Percentiles rank a stretch among this genome's conserved stretches.
Conservation (phyloP, 1,284 basidiomycete genomes). For the Cystobasidium slooffiae region DNA sequence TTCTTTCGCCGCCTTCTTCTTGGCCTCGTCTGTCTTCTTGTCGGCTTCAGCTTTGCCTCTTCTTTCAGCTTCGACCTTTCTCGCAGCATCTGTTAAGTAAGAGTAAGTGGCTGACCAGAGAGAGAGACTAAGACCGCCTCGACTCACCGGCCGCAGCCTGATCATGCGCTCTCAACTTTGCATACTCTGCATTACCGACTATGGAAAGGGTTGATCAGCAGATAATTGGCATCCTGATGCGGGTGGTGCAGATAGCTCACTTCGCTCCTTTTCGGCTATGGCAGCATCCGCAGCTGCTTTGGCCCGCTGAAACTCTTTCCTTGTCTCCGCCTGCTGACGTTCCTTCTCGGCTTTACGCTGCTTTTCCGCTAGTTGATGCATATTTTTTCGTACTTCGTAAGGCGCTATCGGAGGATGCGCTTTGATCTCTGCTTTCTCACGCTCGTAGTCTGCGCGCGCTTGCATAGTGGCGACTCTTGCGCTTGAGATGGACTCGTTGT, state of each 20-base stretch:
- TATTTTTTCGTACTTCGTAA: conserved; percentile 5
- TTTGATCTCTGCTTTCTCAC: conserved; percentile 15
- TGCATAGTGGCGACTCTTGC: background rate
- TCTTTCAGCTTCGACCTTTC: background rate
- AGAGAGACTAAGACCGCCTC: too few species aligned
- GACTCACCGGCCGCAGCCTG: background rate
- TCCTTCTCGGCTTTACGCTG: background rate
- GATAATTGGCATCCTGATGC: too few species aligned
- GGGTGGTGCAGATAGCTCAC: background rate
- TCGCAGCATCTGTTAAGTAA: background rate
- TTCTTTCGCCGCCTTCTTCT: conserved; percentile 1
- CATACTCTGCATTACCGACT: conserved; percentile 11
- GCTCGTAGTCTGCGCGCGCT: background rate
- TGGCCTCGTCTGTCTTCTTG: conserved; percentile 12
- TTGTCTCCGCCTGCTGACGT: conserved; percentile 1
- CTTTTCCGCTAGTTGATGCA: background rate
- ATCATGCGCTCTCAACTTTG: background rate
- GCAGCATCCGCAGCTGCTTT: conserved; percentile 23
- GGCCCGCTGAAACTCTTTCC: background rate
- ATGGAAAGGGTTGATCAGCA: background rate
- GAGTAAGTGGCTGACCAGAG: background rate
- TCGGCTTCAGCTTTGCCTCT: background rate
- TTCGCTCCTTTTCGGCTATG: conserved; percentile 5
- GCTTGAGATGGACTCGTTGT: conserved; percentile 15
- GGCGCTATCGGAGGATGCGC: background rate